A percentile compares a stretch with the other conserved stretches of the same genome.
phyloP scores from a whole-genome alignment of 2,329 filamentous ascomycete species.

The Aspergillus fischeri region DNA sequence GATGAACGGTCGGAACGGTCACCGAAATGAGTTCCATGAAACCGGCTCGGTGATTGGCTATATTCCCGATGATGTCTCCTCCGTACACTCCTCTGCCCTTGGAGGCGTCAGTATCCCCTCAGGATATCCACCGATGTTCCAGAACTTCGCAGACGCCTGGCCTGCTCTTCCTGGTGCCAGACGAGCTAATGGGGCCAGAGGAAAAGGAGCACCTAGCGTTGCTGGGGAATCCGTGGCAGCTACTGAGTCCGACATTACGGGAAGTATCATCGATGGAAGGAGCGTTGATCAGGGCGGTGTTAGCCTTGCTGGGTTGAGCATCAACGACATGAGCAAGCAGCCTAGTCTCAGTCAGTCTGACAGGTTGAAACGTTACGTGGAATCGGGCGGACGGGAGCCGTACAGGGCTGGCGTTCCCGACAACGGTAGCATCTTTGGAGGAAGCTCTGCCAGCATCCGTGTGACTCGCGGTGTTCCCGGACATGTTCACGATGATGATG shows the following conservation, averaged over 20 bases:
- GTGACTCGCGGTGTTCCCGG: conserved; percentile 43
- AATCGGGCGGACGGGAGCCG: conserved; percentile 67
- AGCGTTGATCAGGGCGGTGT: conserved; percentile 76
- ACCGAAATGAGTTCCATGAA: conserved; percentile 59
- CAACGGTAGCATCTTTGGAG: conserved; percentile 63
- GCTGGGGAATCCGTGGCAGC: conserved; percentile 90
- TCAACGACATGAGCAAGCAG: conserved; percentile 66
- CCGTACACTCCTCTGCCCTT: conserved; percentile 86
- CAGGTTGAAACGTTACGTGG: conserved; percentile 89
- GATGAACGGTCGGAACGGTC: conserved; percentile 49
- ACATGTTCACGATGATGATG: conserved; percentile 66
- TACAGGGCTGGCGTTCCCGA: conserved; percentile 50
- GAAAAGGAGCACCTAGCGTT: conserved; percentile 68
- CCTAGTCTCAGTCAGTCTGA: conserved; percentile 77
- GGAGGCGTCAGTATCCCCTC: conserved; percentile 77
- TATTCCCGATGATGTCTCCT: conserved; percentile 95
- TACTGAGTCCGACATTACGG: conserved; percentile 80
- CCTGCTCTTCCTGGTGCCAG: conserved; percentile 71
- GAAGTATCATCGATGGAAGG: conserved; percentile 71
- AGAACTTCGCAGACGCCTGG: conserved; percentile 87
- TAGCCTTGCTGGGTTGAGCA: conserved; percentile 78
- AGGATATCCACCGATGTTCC: conserved; percentile 93
- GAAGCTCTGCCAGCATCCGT: conserved; percentile 51
- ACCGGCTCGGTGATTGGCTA: conserved; percentile 88
- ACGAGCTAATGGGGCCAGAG: conserved; percentile 62